Evolutionary conservation across 228 moss, liverwort and hornwort species (phyloP), one percentile per base, ranked within the genome.

Genomic region (Sphagnum fallax): DNA sequence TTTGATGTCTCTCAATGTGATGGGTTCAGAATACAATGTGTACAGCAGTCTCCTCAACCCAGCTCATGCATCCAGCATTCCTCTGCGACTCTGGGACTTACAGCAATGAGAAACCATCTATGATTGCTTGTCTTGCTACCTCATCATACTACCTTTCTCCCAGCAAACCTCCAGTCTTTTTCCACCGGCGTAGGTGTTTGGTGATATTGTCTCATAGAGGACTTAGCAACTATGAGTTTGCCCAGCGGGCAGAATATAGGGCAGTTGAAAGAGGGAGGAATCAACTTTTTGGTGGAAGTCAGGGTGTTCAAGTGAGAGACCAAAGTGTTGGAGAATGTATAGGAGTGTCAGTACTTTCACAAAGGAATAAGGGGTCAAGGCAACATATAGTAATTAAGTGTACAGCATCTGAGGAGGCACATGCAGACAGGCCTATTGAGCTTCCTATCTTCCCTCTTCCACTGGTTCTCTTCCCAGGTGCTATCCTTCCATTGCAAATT

Each of bases 371-470:
- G 65, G 61, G 64, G 6, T 62, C 67, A 55, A 75, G 69, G 62
- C 71, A 70, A 74, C 72, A 68, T 53, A 64, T 32, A 32, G n/a
- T 57, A n/a, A 72, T 75, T 53, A 78, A 67, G 65, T 91, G 90
- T 49, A 76, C 81, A 60, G 76, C 82, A 50, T 75, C 88, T 1
- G 89, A 90, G 10, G 92, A 89, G 55, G 75, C 81, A 10, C 71
- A 84, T 52, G 66, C 87, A 32, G 94, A 94, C 61, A 94, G 80
- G 64, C 87, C 83, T 5, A 66, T 89, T 47, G 98, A 98, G 81
- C 89, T 94, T 61, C 98, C 98, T 47, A 87, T 98, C 66, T 98
- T 98, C 63, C 92, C 94, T 0, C 90, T 98, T 72, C 98, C 94
- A 8, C 87, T 98, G 4, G 98, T 98, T 52, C 84, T 94, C 14